phyloP scores from a whole-genome alignment of 257 asterid species.

The Scutellaria galericulata region DNA sequence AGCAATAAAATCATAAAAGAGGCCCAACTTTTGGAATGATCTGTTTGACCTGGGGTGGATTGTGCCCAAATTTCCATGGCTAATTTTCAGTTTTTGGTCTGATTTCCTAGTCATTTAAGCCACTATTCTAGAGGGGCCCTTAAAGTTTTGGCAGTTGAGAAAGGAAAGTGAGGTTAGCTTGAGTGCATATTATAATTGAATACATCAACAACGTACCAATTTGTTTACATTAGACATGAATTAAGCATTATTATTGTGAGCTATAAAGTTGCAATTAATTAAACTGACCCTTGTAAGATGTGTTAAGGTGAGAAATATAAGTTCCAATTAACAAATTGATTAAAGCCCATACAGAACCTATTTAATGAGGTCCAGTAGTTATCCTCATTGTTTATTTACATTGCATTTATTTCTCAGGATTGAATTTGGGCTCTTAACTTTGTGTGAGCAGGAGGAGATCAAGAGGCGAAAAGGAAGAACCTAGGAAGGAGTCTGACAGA shows the following conservation, averaged over 20 bases:
- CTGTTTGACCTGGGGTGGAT: slow-evolving; percentile 12
- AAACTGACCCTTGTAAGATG: neutral
- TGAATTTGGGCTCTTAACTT: slow-evolving; percentile 1
- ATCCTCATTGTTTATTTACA: neutral
- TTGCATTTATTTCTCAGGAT: slow-evolving; percentile 20
- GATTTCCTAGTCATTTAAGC: slow-evolving; percentile 14
- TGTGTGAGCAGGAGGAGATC: slow-evolving; percentile 68
- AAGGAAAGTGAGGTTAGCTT: neutral
- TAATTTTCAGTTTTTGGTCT: slow-evolving; percentile 9
- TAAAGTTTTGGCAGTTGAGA: slow-evolving; percentile 4
- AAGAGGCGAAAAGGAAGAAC: slow-evolving; percentile 54
- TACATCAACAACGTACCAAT: neutral
- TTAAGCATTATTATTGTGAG: neutral
- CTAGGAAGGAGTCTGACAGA: slow-evolving; percentile 72
- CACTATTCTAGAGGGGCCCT: neutral
- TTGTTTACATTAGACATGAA: neutral
- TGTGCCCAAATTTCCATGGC: neutral
- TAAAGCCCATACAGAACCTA: neutral
- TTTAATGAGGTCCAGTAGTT: neutral
- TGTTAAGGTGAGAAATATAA: slow-evolving; percentile 10
- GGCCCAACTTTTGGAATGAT: slow-evolving; percentile 10
- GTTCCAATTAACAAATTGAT: slow-evolving; percentile 20
- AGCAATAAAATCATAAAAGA: neutral
- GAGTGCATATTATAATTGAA: neutral
- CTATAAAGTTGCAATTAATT: neutral